Conservation (phyloP, 371 early-diverging fungal species). For the Basidiobolus meristosporus region DNA sequence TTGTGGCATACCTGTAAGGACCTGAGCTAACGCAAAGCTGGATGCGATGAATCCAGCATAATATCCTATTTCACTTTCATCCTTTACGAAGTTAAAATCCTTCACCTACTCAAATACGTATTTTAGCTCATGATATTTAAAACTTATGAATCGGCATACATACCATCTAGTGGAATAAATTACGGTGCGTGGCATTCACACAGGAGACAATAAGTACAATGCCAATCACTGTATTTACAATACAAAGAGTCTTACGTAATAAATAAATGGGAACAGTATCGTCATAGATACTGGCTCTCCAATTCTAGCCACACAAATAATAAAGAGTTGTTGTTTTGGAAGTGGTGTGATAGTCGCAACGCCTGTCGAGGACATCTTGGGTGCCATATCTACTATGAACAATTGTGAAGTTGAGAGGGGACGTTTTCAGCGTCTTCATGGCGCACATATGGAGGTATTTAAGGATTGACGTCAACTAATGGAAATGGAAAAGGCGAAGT, state of each 20-base stretch:
- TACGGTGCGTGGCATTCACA: no score
- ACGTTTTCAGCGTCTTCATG: no score
- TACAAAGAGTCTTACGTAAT: slow-evolving; percentile 20
- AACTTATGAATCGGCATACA: neutral
- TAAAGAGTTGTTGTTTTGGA: slow-evolving; percentile 24
- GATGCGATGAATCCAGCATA: slow-evolving; percentile 45
- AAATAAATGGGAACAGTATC: slow-evolving; percentile 35
- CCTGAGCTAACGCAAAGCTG: slow-evolving; percentile 38
- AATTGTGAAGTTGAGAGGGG: no score
- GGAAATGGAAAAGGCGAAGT: no score
- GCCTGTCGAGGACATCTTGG: no score
- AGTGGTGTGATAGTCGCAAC: no score
- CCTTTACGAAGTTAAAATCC: slow-evolving; percentile 27
- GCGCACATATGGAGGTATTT: no score
- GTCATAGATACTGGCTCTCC: slow-evolving; percentile 36
- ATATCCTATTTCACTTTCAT: slow-evolving; percentile 30
- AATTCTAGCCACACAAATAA: slow-evolving; percentile 33
- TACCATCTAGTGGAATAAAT: slow-evolving; percentile 3
- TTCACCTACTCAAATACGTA: no score
- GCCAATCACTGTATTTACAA: neutral
- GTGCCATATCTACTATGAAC: no score
- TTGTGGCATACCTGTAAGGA: slow-evolving; percentile 28
- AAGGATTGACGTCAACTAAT: no score
- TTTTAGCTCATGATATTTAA: no score
- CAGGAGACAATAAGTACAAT: neutral